Conservation (phyloP, 2,329 filamentous ascomycete species). For the Verticillium klebahnii region DNA sequence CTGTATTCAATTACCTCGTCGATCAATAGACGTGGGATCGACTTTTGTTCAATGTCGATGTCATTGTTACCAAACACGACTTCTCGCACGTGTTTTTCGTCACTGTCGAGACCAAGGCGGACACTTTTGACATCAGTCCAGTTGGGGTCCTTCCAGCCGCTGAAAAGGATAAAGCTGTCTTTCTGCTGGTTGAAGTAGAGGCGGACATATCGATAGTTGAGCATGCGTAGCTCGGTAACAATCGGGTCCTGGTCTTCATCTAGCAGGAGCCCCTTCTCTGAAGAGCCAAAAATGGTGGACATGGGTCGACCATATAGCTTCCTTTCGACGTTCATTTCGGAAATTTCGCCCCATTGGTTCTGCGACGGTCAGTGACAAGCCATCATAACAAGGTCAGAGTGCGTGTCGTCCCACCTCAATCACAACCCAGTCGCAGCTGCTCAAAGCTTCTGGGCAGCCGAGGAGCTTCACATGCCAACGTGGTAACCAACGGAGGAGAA, state of each 20-base stretch:
- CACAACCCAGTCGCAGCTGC: slow-evolving; percentile 83
- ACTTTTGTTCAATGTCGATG: slow-evolving; percentile 92
- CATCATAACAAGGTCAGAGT: background rate
- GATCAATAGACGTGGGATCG: slow-evolving; percentile 72
- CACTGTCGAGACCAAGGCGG: slow-evolving; percentile 76
- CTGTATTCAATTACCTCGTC: slow-evolving; percentile 65
- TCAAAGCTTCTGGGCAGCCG: slow-evolving; percentile 64
- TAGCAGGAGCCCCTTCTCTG: slow-evolving; percentile 54
- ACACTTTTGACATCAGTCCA: slow-evolving; percentile 78
- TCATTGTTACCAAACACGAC: slow-evolving; percentile 84
- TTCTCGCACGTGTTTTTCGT: slow-evolving; percentile 79
- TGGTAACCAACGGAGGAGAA: slow-evolving; percentile 86
- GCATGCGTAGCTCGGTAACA: slow-evolving; percentile 65
- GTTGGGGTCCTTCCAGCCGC: slow-evolving; percentile 87
- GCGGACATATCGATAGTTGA: slow-evolving; percentile 92
- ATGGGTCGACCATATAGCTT: slow-evolving; percentile 49
- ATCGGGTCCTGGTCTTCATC: slow-evolving; percentile 74
- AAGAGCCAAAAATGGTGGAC: slow-evolving; percentile 62
- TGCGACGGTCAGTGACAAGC: slow-evolving; percentile 24
- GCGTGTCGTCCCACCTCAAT: slow-evolving; percentile 59
- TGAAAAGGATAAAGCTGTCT: slow-evolving; percentile 83
- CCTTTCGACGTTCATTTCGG: slow-evolving; percentile 62
- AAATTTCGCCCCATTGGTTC: slow-evolving; percentile 95
- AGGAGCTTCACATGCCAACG: slow-evolving; percentile 76
- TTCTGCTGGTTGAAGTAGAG: slow-evolving; percentile 86